Percentiles rank a stretch among this genome's conserved stretches.
Conservation (phyloP, 2,329 filamentous ascomycete genomes). For the Colletotrichum costaricense region DNA sequence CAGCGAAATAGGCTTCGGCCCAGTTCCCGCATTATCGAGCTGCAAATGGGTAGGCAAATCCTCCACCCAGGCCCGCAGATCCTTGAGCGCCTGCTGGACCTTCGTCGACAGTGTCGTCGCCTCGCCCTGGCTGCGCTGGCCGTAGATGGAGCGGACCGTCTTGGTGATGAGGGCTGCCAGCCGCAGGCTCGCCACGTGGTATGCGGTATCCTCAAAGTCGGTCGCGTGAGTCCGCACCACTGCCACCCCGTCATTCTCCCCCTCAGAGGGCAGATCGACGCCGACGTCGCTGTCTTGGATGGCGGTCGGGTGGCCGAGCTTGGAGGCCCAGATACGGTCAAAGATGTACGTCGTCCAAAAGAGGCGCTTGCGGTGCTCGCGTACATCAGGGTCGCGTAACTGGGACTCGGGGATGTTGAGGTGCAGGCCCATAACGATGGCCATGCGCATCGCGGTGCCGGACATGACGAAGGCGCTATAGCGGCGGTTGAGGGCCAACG, state of each 20-base stretch:
- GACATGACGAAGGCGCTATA: slow-evolving; percentile 56
- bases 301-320: slow-evolving; percentile 59
- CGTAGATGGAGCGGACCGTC: slow-evolving; percentile 46
- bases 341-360: slow-evolving; percentile 58
- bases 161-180: slow-evolving; percentile 47
- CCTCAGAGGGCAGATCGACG: slow-evolving; percentile 52
- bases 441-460: slow-evolving; percentile 55
- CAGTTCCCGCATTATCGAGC: slow-evolving; percentile 40
- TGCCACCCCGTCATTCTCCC: too few species aligned
- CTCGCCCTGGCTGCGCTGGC: slow-evolving; percentile 40
- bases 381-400: slow-evolving; percentile 47
- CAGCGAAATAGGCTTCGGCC: slow-evolving; percentile 43
- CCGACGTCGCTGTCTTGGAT: slow-evolving; percentile 61
- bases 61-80: slow-evolving; percentile 46
- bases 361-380: slow-evolving; percentile 53
- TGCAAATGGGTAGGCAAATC: slow-evolving; percentile 45
- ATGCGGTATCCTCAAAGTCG: slow-evolving; percentile 46
- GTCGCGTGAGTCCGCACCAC: background rate
- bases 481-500: slow-evolving; percentile 55
- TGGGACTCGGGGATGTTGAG: slow-evolving; percentile 45
- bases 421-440: slow-evolving; percentile 43
- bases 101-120: slow-evolving; percentile 45
- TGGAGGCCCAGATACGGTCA: slow-evolving; percentile 60
- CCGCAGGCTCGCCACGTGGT: slow-evolving; percentile 48
- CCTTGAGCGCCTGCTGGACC: slow-evolving; percentile 47